Percentiles rank a stretch among this genome's conserved stretches.
These are phyloP conservation scores for Chlorella sp. DNA, from an alignment of 139 green algal species.

Conservation along the genomic window DNA sequence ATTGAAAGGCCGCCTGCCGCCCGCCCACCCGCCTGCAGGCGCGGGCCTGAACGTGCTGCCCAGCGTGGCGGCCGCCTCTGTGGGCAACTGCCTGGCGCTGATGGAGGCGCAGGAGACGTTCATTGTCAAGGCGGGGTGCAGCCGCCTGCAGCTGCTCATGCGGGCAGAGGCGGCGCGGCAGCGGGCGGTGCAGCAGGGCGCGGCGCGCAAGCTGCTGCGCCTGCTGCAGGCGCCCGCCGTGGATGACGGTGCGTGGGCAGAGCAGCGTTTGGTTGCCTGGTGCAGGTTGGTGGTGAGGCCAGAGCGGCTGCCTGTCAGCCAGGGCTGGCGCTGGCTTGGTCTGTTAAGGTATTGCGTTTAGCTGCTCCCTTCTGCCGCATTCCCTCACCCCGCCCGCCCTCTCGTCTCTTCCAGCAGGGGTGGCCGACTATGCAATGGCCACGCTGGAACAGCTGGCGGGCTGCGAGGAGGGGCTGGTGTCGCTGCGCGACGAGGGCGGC, in stretches of 20 bases:
- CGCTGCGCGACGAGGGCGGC: not conserved
- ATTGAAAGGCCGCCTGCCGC: too few relatives aligned
- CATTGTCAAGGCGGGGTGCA: slow-evolving; percentile 23
- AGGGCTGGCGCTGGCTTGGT: too few relatives aligned
- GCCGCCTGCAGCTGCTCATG: slow-evolving; percentile 27
- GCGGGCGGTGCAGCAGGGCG: not conserved
- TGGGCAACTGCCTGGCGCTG: slow-evolving; percentile 22
- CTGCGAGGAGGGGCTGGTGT: not conserved
- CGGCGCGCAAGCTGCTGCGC: slow-evolving; percentile 3
- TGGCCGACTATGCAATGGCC: not conserved
- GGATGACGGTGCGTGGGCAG: not conserved
- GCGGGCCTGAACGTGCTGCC: slow-evolving; percentile 4
- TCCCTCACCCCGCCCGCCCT: not conserved
- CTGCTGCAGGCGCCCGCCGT: slow-evolving; percentile 1
- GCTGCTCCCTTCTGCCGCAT: not conserved
- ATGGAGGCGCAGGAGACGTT: slow-evolving; percentile 29
- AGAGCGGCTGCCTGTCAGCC: too few relatives aligned
- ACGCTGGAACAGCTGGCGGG: not conserved
- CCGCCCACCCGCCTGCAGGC: too few relatives aligned
- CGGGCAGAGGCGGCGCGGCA: slow-evolving; percentile 13
- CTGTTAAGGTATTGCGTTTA: too few relatives aligned
- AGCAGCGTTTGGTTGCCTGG: too few relatives aligned
- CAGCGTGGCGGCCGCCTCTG: not conserved
- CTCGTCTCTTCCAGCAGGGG: not conserved
- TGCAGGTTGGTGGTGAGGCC: not conserved